Conservation (phyloP, 441 rosid genomes). For the Jatropha podagrica region DNA sequence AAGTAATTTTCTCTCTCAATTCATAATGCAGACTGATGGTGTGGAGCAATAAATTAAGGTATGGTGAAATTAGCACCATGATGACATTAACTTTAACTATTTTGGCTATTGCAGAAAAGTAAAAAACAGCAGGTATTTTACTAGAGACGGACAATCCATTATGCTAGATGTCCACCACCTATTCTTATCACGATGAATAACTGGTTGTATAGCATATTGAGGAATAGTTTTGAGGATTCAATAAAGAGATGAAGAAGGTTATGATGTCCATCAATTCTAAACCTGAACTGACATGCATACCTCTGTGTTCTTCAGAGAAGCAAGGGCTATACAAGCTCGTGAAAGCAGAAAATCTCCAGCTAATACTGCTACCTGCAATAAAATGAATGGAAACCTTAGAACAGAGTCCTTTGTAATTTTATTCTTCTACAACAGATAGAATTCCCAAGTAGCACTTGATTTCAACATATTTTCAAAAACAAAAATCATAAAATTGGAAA, state of each 20-base stretch:
- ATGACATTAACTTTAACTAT: no score
- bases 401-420: background rate
- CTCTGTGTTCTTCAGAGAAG: slow-evolving; percentile 87
- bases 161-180: background rate
- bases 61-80: background rate
- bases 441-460: background rate
- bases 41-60: background rate
- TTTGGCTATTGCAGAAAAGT: background rate
- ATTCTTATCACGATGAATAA: background rate
- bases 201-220: background rate
- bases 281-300: slow-evolving; percentile 28
- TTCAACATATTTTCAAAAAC: background rate
- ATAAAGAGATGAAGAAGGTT: background rate
- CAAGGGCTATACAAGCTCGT: slow-evolving; percentile 87
- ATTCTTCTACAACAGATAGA: background rate
- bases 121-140: background rate
- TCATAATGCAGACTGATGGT: background rate
- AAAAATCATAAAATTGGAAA: background rate
- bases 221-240: background rate
- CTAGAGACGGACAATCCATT: background rate
- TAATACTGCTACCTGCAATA: slow-evolving; percentile 76
- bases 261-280: background rate
- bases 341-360: slow-evolving; percentile 96
- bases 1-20: background rate
- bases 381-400: slow-evolving; percentile 11